Percentiles rank a stretch among this genome's conserved stretches.
phyloP scores from a whole-genome alignment of 306 rosid species.

The Casuarina glauca region DNA sequence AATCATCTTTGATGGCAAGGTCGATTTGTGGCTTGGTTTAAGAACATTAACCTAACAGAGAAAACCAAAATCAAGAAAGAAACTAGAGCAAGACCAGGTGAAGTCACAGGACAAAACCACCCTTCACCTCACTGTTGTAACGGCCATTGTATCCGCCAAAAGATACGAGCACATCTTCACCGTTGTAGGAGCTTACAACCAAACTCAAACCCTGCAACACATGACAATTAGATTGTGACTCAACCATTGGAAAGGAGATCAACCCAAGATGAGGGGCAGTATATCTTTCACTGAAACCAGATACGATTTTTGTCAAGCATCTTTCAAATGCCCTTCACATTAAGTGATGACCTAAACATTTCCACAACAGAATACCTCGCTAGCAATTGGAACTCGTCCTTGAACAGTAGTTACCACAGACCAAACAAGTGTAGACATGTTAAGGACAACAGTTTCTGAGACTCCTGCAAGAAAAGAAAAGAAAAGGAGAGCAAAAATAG shows the following conservation, averaged over 20 bases:
- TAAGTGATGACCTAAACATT: slow-evolving; percentile 3
- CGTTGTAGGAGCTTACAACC: slow-evolving; percentile 67
- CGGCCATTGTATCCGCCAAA: slow-evolving; percentile 96
- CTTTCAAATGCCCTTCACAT: neutral
- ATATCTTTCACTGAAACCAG: slow-evolving; percentile 10
- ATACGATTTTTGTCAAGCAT: slow-evolving; percentile 6
- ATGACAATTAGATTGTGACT: slow-evolving; percentile 25
- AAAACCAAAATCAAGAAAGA: slow-evolving; percentile 26
- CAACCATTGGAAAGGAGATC: slow-evolving; percentile 18
- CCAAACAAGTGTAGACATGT: slow-evolving; percentile 95
- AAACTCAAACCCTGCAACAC: slow-evolving; percentile 81
- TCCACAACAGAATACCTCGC: slow-evolving; percentile 62
- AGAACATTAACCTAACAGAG: slow-evolving; percentile 70
- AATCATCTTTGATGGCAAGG: slow-evolving; percentile 68
- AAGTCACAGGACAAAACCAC: slow-evolving; percentile 24
- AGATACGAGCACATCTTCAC: slow-evolving; percentile 78
- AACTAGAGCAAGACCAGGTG: slow-evolving; percentile 17
- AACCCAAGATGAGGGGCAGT: slow-evolving; percentile 4
- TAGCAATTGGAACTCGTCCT: slow-evolving; percentile 88
- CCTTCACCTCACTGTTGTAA: slow-evolving; percentile 79
- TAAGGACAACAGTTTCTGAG: slow-evolving; percentile 79
- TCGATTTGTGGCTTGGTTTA: slow-evolving; percentile 91
- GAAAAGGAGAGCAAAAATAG: slow-evolving; percentile 20
- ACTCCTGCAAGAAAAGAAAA: slow-evolving; percentile 54
- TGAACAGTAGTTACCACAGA: slow-evolving; percentile 89